Evolutionary conservation across 345 rosid species (phyloP).

Genomic region (Pugionium dolabratum): DNA sequence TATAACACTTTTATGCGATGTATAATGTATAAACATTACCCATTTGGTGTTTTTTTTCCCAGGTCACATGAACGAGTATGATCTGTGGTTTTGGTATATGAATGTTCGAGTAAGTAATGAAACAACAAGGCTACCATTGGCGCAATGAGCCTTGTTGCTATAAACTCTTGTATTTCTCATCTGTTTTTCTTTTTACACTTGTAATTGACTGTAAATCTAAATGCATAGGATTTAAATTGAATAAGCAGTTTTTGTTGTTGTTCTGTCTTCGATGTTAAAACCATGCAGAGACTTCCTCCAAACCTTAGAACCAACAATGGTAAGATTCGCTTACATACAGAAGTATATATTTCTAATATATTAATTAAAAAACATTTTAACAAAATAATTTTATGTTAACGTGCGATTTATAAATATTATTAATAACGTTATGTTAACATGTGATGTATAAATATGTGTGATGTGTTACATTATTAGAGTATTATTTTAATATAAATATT

Average conservation of each 20-base stretch:
- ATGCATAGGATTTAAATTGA: slow-evolving; percentile 18
- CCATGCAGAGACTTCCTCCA: not conserved
- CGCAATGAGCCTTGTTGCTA: not conserved
- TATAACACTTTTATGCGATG: not conserved
- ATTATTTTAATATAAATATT: too few species aligned
- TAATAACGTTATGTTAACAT: too few species aligned
- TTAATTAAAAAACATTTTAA: too few species aligned
- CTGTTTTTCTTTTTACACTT: not conserved
- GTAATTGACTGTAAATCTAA: slow-evolving; percentile 34
- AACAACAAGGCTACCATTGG: too few species aligned
- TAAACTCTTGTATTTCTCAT: slow-evolving; percentile 5
- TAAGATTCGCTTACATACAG: too few species aligned
- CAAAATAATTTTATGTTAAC: too few species aligned
- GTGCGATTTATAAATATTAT: too few species aligned
- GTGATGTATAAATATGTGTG: too few species aligned
- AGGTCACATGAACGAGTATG: slow-evolving; percentile 21
- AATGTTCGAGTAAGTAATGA: slow-evolving; percentile 17
- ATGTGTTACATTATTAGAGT: too few species aligned
- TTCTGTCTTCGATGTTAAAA: not conserved
- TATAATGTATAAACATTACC: not conserved
- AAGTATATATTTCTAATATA: too few species aligned
- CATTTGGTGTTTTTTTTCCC: not conserved
- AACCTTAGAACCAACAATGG: too few species aligned
- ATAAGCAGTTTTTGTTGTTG: not conserved
- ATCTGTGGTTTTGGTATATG: slow-evolving; percentile 10